Conservation (phyloP, 176 grass and related monocot genomes). For the Oryza glumipatula region DNA sequence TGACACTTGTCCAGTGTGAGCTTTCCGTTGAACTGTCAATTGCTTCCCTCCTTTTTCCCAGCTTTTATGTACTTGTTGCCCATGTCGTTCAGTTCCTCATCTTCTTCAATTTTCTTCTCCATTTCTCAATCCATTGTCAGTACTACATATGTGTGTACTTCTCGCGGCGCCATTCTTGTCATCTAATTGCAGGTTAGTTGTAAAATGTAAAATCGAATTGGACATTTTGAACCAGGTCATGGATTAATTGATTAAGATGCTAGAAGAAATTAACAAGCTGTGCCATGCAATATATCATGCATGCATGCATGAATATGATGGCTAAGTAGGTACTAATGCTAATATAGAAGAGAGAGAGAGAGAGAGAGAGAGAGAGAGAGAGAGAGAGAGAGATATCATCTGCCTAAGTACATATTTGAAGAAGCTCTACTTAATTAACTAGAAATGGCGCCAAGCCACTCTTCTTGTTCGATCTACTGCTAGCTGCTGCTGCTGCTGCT, state of each 20-base stretch:
- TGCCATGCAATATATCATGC: background rate
- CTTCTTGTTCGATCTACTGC: conserved; percentile 27
- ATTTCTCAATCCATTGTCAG: background rate
- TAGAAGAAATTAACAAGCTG: background rate
- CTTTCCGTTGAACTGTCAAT: conserved; percentile 43
- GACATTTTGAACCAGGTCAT: background rate
- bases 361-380: no score
- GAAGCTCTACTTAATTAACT: background rate
- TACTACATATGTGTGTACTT: background rate
- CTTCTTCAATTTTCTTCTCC: background rate
- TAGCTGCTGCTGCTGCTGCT: conserved; percentile 28
- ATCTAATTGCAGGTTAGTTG: background rate
- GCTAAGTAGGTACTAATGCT: background rate
- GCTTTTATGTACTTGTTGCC: conserved; percentile 16
- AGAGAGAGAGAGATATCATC: background rate
- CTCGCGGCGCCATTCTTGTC: background rate
- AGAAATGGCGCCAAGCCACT: conserved; percentile 46
- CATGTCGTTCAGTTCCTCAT: background rate
- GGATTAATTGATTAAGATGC: background rate
- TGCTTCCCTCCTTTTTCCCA: background rate
- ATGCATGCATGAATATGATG: conserved; percentile 19
- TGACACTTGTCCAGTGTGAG: conserved; percentile 45
- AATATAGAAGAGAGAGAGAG: background rate
- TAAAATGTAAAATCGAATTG: background rate
- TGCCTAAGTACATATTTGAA: conserved; percentile 40